These are phyloP conservation scores for Melocanna baccifera DNA, from an alignment of 176 grass and related monocot genomes.

Conservation along the genomic window DNA sequence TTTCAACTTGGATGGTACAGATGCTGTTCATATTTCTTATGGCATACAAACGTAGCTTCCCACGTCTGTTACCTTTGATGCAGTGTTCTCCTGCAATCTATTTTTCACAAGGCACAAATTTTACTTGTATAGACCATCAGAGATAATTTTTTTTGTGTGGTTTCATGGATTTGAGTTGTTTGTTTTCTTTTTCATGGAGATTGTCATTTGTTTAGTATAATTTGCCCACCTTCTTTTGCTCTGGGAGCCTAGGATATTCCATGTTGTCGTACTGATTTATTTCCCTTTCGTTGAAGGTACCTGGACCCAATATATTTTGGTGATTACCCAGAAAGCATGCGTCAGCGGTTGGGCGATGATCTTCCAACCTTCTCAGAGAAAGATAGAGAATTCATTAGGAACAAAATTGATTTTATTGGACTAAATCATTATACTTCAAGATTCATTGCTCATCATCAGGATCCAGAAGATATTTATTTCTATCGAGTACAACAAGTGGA, in stretches of 20 bases:
- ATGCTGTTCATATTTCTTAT: not conserved
- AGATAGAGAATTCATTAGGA: conserved; percentile 78
- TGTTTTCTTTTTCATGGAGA: not conserved
- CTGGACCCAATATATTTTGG: conserved; percentile 91
- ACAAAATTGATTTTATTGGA: conserved; percentile 93
- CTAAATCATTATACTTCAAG: conserved; percentile 94
- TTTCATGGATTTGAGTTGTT: not conserved
- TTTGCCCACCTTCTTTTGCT: not conserved
- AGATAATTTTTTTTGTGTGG: not conserved
- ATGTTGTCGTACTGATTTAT: not conserved
- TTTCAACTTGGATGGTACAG: conserved; percentile 97
- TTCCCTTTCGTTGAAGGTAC: conserved; percentile 51
- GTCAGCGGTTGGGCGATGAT: conserved; percentile 59
- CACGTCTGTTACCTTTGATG: not conserved
- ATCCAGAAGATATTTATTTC: conserved; percentile 49
- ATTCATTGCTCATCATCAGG: conserved; percentile 60
- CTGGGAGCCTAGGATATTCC: not conserved
- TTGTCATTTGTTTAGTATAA: not conserved
- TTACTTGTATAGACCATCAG: not conserved
- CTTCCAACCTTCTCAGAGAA: conserved; percentile 87
- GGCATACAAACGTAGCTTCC: not conserved
- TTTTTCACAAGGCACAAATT: not conserved
- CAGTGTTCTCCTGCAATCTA: not conserved
- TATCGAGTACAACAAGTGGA: conserved; percentile 70
- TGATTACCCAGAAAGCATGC: conserved; percentile 93